Evolutionary conservation across 2,329 filamentous ascomycete genomes (phyloP), one percentile per base, ranked within the genome.

Genomic region (Myotisia sp.): DNA sequence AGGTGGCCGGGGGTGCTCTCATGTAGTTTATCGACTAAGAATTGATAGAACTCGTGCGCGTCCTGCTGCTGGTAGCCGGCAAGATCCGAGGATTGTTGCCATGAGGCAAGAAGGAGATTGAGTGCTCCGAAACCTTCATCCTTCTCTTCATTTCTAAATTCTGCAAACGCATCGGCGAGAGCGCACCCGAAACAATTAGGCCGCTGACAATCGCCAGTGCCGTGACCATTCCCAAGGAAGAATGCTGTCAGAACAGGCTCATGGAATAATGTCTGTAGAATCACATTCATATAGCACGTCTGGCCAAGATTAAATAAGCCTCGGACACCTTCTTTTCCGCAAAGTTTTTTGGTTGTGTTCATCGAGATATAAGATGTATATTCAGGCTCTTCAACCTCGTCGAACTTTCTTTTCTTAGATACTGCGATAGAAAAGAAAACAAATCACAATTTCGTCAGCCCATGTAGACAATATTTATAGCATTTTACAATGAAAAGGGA

Each of bases 251-350:
- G 70, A 28, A 94, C 70, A 1, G 87, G 87, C 51, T 95, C 94
- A 61, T 94, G 87, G 36, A 95, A 71, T 47, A 98, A 76, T 37
- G 80, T 85, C 56, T 95, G 90, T 10, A 98, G 67, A 30, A 95
- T 85, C 19, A 94, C 87, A 47, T 90, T 92, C 69, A 95, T 87
- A 59, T 94, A 98, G 63, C 87, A 98, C 7, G 90, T 95, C 38
- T 92, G 85, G n/a, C 87, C 90, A 54, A 93, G 87, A 51, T 95
- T 98, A 59, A 92, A 94, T 40, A 98, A 79, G 20, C 87, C 87
- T 22, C 90, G 76, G 24, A 94, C 72, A 6, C 90, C 87, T 45
- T 79, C 85, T 12, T 84, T 85, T 37, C 82, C 76, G 52, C 87
- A 94, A 8, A 84, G 80, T 5, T 82, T 77, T 37, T 76, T 71